Conservation (phyloP, 805 yeast genomes). For the Cyberlindnera petersonii region DNA sequence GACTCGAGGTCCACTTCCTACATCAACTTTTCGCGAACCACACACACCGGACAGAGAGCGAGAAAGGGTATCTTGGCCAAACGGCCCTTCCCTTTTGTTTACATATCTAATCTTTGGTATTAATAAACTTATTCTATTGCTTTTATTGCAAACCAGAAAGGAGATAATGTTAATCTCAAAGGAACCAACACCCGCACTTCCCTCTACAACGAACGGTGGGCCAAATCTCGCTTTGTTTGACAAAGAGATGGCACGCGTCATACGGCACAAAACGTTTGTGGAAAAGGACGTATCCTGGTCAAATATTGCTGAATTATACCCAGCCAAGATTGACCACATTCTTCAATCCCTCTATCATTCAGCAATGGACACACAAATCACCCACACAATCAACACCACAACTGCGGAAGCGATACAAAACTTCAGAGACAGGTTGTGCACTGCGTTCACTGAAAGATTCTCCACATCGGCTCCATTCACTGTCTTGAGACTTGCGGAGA, state of each 20-base stretch:
- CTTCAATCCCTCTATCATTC: slow-evolving; percentile 7
- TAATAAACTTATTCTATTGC: no score
- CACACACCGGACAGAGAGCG: no score
- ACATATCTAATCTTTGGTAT: no score
- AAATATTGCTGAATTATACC: not conserved
- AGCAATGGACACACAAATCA: slow-evolving; percentile 1
- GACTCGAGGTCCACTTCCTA: no score
- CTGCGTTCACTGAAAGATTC: slow-evolving; percentile 10
- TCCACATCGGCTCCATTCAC: slow-evolving; percentile 43
- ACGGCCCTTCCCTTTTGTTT: no score
- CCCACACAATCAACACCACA: slow-evolving; percentile 12
- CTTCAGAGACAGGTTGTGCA: slow-evolving; percentile 9
- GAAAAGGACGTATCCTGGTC: slow-evolving; percentile 3
- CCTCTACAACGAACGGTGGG: not conserved
- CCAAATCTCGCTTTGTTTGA: slow-evolving; percentile 7
- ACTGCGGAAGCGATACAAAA: slow-evolving; percentile 7
- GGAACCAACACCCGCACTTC: no score
- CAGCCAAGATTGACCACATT: slow-evolving; percentile 9
- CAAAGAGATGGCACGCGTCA: slow-evolving; percentile 10
- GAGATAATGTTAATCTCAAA: no score
- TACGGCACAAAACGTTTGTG: slow-evolving; percentile 3
- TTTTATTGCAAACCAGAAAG: no score
- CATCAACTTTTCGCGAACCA: no score
- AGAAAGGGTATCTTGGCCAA: not conserved
- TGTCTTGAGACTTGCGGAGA: slow-evolving; percentile 42